A percentile compares a stretch with the other conserved stretches of the same genome.
Conservation (phyloP, 192 early-diverging fungal genomes). For the Tieghemiomyces parasiticus region DNA sequence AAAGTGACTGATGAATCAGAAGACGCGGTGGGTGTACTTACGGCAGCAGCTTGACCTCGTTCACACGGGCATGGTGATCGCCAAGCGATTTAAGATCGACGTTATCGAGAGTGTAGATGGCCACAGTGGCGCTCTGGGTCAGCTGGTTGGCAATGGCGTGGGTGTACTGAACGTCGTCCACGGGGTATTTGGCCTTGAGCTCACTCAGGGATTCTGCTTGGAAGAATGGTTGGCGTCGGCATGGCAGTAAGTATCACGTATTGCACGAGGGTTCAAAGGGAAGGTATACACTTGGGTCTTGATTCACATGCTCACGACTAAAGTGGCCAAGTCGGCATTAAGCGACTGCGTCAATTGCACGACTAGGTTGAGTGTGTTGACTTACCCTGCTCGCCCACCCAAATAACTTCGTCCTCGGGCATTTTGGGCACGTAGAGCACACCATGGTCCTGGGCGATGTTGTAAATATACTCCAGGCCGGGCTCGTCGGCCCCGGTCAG, state of each 20-base stretch:
- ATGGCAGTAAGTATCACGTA: too few species aligned
- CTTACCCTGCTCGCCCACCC: constrained; percentile 46
- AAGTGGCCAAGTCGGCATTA: too few species aligned
- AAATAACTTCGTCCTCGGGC: constrained; percentile 52
- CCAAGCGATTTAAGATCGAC: constrained; percentile 21
- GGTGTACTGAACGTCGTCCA: constrained; percentile 51
- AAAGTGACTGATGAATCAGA: too few species aligned
- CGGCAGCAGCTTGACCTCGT: constrained; percentile 15
- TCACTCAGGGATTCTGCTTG: constrained; percentile 34
- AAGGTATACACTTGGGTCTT: too few species aligned
- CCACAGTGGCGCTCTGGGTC: constrained; percentile 10
- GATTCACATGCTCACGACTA: too few species aligned
- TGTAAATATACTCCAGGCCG: constrained; percentile 52
- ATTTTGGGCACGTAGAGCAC: constrained; percentile 54
- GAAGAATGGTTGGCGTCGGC: too few species aligned
- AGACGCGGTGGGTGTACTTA: too few species aligned
- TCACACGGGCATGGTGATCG: neutral
- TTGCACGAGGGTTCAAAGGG: too few species aligned
- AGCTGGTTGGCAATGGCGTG: constrained; percentile 19
- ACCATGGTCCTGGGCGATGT: constrained; percentile 39
- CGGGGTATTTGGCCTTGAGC: constrained; percentile 39
- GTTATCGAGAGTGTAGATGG: constrained; percentile 34
- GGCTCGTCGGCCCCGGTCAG: constrained; percentile 64
- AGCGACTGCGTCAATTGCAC: too few species aligned
- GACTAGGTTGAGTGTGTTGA: too few species aligned